Conservation (phyloP, 2,329 filamentous ascomycete species). For the Hysterium pulicare region DNA sequence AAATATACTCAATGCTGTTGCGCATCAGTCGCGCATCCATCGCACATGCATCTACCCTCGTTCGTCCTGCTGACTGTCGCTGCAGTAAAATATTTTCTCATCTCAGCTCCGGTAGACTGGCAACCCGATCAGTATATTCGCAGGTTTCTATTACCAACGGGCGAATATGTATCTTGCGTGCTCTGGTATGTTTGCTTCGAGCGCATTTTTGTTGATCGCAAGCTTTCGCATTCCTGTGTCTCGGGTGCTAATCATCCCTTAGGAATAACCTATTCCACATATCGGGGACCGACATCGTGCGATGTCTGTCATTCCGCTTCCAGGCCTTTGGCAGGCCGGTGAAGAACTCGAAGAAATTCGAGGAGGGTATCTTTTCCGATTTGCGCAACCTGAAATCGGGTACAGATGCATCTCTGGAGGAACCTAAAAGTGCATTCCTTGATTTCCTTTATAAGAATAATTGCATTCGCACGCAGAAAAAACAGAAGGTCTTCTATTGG, state of each 20-base stretch:
- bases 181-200: slow-evolving; percentile 62
- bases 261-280: slow-evolving; percentile 99
- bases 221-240: background rate
- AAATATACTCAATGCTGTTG: slow-evolving; percentile 9
- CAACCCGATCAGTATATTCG: slow-evolving; percentile 94
- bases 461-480: slow-evolving; percentile 99
- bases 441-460: slow-evolving; percentile 99
- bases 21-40: slow-evolving; percentile 10
- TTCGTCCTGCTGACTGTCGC: slow-evolving; percentile 26
- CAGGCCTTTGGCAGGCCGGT: slow-evolving; percentile 97
- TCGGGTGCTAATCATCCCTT: slow-evolving; percentile 24
- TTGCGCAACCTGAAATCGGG: slow-evolving; percentile 97
- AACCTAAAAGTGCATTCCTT: slow-evolving; percentile 96
- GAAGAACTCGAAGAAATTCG: slow-evolving; percentile 99
- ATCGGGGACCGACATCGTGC: slow-evolving; percentile 96
- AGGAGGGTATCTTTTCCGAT: slow-evolving; percentile 99
- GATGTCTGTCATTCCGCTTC: slow-evolving; percentile 96
- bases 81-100: slow-evolving; percentile 97
- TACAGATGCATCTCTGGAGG: slow-evolving; percentile 95
- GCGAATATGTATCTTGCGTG: slow-evolving; percentile 98
- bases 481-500: slow-evolving; percentile 99
- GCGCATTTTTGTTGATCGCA: background rate
- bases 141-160: slow-evolving; percentile 89
- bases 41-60: slow-evolving; percentile 7
- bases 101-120: slow-evolving; percentile 98